Evolutionary conservation across 2,329 filamentous ascomycete genomes (phyloP), one percentile per base, ranked within the genome.

Genomic region (Trichoderma sp.): DNA sequence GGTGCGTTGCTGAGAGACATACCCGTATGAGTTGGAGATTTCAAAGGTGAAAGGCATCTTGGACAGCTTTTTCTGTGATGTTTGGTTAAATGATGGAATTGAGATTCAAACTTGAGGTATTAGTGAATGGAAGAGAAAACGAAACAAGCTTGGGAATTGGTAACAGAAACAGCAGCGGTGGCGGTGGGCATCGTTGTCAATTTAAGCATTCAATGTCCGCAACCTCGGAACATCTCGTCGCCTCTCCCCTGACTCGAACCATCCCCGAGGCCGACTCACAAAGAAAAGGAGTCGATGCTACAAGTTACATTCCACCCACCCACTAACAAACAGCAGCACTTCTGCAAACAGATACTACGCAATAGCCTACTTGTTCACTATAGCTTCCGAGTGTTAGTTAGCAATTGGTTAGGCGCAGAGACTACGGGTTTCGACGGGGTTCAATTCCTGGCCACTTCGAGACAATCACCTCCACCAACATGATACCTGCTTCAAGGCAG

Each of bases 21-120:
- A 87, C 85, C 83, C 81, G 75, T 87, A 87, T 72, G 86, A 81
- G 72, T 77, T 76, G 27, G 85, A 83, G 69, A 87, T 72, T 62
- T 81, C 77, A 37, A 86, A 74, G 53, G 78, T 73, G 67, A 82
- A 73, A 74, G 82, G 74, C 84, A 86, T 85, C 55, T 72, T 83
- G 74, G 58, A 33, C 33, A 68, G 24, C 11, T 21, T n/a, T 5
- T 35, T 27, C n/a, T 35, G 33, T 43, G 40, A n/a, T 43, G 40
- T n/a, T 5, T 6, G 5, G 14, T 40, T n/a, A 11, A 24, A 49
- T 8, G 5, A 24, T 24, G 47, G 8, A 21, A 49, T 13, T 13
- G 47, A 49, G 21, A 3, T 24, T 1, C 8, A 13, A 21, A 24
- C 24, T 24, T 2, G n/a, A 49, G 47, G 24, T 7, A 7, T 43